Conservation (phyloP, 371 early-diverging fungal genomes). For the Actinomucor elegans region DNA sequence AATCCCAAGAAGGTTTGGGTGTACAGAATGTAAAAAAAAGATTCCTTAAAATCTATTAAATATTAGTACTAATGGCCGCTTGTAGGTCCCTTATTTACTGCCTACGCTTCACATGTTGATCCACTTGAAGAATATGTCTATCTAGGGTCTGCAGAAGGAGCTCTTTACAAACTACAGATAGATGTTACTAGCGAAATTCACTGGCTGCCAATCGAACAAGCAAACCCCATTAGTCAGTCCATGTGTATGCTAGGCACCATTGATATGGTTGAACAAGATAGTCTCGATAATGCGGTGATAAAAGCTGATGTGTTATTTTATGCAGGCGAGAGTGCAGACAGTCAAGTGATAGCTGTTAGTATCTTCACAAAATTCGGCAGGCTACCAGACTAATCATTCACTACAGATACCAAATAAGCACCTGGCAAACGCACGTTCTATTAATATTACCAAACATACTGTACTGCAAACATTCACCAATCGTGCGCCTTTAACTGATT, state of each 20-base stretch:
- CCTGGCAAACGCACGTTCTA: not conserved
- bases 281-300: not conserved
- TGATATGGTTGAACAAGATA: constrained; percentile 1
- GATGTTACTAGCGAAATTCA: constrained; percentile 6
- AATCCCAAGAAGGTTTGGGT: constrained; percentile 23
- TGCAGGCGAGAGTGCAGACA: constrained; percentile 42
- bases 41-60: not conserved
- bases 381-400: too few relatives aligned
- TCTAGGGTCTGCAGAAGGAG: constrained; percentile 37
- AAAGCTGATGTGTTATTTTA: constrained; percentile 19
- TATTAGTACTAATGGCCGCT: not conserved
- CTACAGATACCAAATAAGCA: not conserved
- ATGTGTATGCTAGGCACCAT: constrained; percentile 32
- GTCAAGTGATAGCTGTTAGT: constrained; percentile 37
- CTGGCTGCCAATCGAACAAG: constrained; percentile 15
- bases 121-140: constrained; percentile 13
- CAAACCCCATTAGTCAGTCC: constrained; percentile 30
- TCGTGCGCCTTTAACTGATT: constrained; percentile 39
- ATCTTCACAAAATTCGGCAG: too few relatives aligned
- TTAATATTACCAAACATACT: not conserved
- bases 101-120: constrained; percentile 16
- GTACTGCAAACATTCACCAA: constrained; percentile 27
- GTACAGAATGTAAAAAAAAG: constrained; percentile 21
- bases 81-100: constrained; percentile 34
- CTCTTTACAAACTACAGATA: constrained; percentile 21